These are phyloP conservation scores for Recurvomyces mirabilis DNA, from an alignment of 495 filamentous ascomycete species.

Conservation along the genomic window DNA sequence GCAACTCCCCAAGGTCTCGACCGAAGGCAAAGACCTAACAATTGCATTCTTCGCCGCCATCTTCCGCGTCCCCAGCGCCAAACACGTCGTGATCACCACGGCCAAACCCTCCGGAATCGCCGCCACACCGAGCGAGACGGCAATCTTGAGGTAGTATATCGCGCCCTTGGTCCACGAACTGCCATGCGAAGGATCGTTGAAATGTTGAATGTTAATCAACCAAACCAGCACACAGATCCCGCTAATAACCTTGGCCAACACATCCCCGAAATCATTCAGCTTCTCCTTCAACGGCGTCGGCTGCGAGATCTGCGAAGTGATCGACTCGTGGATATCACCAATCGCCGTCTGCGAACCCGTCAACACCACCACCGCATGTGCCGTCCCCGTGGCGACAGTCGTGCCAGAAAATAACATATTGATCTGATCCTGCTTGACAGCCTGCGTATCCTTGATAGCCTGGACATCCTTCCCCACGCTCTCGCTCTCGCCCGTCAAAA, in stretches of 20 bases:
- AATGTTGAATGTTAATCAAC: conserved; percentile 96
- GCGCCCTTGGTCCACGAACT: conserved; percentile 95
- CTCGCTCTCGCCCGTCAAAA: conserved; percentile 96
- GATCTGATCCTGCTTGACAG: conserved; percentile 93
- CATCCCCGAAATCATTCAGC: conserved; percentile 95
- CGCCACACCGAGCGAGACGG: conserved; percentile 93
- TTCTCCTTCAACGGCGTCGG: conserved; percentile 98
- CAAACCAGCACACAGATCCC: conserved; percentile 93
- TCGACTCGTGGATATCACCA: conserved; percentile 97
- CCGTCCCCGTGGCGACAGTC: conserved; percentile 89
- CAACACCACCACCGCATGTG: conserved; percentile 81
- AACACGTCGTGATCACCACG: conserved; percentile 94
- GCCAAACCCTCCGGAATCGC: conserved; percentile 96
- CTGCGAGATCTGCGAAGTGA: conserved; percentile 93
- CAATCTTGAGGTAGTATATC: conserved; percentile 99
- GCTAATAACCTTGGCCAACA: conserved; percentile 94
- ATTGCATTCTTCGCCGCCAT: conserved; percentile 99
- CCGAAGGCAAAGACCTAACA: conserved; percentile 87
- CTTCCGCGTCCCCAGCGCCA: conserved; percentile 89
- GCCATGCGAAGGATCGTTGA: conserved; percentile 87
- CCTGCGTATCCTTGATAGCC: conserved; percentile 61
- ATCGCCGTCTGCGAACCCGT: conserved; percentile 90
- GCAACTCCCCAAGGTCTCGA: conserved; percentile 97
- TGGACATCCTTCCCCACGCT: conserved; percentile 78
- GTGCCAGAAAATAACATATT: conserved; percentile 99